phyloP scores from a whole-genome alignment of 176 grass and related monocot genomes.

The Carex cristatella region DNA sequence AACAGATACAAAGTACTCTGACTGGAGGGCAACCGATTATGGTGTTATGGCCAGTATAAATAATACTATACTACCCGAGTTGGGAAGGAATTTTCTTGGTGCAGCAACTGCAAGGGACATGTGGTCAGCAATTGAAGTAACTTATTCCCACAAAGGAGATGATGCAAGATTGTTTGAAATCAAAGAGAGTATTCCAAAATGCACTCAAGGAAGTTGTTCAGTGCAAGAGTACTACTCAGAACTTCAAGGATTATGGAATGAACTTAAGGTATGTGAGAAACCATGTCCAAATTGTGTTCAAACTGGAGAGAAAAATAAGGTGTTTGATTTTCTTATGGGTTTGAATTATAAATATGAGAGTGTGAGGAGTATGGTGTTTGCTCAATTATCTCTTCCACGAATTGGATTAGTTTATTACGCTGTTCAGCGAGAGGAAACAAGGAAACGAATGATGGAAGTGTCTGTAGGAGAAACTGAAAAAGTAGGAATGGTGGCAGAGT shows the following conservation, averaged over 20 bases:
- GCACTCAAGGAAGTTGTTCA: background rate
- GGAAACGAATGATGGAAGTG: background rate
- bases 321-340: background rate
- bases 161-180: background rate
- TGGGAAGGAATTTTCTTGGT: background rate
- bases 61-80: background rate
- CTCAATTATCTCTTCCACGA: background rate
- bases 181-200: background rate
- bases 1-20: too few species aligned
- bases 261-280: background rate
- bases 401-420: background rate
- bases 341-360: background rate
- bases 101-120: background rate
- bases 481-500: background rate
- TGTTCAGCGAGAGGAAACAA: background rate
- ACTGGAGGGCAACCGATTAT: background rate
- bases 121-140: background rate
- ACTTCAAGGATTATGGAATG: background rate
- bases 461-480: background rate
- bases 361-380: background rate
- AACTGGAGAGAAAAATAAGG: background rate
- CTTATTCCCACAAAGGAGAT: background rate
- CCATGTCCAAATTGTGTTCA: background rate
- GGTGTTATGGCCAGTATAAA: background rate
- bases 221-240: background rate